Base-by-base conservation (phyloP, 768 basidiomycete species). In the Boletus pseudo-olivaceus region DNA sequence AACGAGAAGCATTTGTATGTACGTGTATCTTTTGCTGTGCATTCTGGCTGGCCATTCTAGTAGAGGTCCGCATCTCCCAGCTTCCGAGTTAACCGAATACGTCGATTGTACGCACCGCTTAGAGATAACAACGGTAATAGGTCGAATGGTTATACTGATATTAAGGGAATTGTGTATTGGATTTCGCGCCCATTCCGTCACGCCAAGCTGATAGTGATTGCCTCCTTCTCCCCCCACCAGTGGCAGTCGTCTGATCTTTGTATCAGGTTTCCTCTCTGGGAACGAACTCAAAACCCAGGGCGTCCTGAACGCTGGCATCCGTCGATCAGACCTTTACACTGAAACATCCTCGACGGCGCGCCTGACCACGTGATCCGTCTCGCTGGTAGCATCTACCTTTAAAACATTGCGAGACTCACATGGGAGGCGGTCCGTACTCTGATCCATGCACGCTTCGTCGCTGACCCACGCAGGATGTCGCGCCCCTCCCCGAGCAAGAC, bases 351-450 rank as follows among this genome's bases (percentile, higher is more conserved):
- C 57, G 80, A 90, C 57, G 62, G 66, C n/a, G 69, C 80, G n/a
- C 70, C 73, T 30, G 82, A 88, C 67, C 82, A 83, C 62, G 74
- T 88, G 0, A 81, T 90, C 32, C 76, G 94, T 64, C 83, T 96
- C 50, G 83, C 93, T 1, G 95, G 85, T 2, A 87, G 89, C 48
- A 86, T 98, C 33, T 94, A 90, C 73, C 85, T 97, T 60, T 98
- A 98, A 76, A 97, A 98, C 67, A 79, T 87, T 42, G 81, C 93
- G 54, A 93, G 90, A 69, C 77, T 82, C 27, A 80, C 87, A 73
- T 98, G 95, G 94, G 87, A 85, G 40, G 92, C 93, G 78, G 93
- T 91, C 42, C 27, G 81, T 74, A 2, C 14, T 5, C 41, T 4
- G 7, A 0, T 49, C n/a, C 9, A n/a, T 34, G 1, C 17, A 15